Percentiles rank a stretch among this genome's conserved stretches.
Conservation (phyloP, 148 eudicot genomes). For the Pharnaceum exiguum region DNA sequence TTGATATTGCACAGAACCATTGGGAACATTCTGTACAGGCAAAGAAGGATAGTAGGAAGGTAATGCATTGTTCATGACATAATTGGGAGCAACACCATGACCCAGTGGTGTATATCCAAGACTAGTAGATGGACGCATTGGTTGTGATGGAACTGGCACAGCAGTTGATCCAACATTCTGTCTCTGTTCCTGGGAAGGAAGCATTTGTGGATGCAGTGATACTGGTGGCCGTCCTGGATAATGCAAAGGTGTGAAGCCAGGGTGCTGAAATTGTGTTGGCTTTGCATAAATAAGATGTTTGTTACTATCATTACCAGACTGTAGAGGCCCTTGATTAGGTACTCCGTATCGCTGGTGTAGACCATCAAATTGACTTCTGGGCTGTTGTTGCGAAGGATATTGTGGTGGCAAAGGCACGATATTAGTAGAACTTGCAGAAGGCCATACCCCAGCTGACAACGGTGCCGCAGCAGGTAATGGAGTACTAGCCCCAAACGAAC, state of each 20-base stretch:
- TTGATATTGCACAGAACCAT: slow-evolving; percentile 36
- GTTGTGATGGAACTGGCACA: slow-evolving; percentile 20
- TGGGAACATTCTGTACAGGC: slow-evolving; percentile 36
- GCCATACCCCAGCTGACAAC: slow-evolving; percentile 35
- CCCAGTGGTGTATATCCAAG: slow-evolving; percentile 50
- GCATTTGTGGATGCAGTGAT: slow-evolving; percentile 37
- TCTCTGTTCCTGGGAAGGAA: slow-evolving; percentile 28
- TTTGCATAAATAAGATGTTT: slow-evolving; percentile 21
- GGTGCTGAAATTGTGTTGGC: slow-evolving; percentile 36
- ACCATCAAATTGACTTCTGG: slow-evolving; percentile 35
- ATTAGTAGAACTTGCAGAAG: slow-evolving; percentile 29
- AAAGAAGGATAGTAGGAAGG: slow-evolving; percentile 37
- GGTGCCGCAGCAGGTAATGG: slow-evolving; percentile 27
- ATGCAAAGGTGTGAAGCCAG: slow-evolving; percentile 28
- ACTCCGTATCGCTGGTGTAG: slow-evolving; percentile 27
- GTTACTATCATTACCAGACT: slow-evolving; percentile 25
- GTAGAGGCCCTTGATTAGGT: slow-evolving; percentile 39
- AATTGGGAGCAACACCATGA: slow-evolving; percentile 25
- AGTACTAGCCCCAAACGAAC: slow-evolving; percentile 28
- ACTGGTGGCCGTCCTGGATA: slow-evolving; percentile 31
- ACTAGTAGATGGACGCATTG: slow-evolving; percentile 26
- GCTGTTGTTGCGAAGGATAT: slow-evolving; percentile 35
- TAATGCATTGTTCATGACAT: slow-evolving; percentile 23
- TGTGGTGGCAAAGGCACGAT: slow-evolving; percentile 25
- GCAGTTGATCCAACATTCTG: slow-evolving; percentile 34